Percentiles rank a stretch among this genome's conserved stretches.
Evolutionary conservation across 2,329 filamentous ascomycete species (phyloP).

Genomic region (Parafenestella ontariensis): DNA sequence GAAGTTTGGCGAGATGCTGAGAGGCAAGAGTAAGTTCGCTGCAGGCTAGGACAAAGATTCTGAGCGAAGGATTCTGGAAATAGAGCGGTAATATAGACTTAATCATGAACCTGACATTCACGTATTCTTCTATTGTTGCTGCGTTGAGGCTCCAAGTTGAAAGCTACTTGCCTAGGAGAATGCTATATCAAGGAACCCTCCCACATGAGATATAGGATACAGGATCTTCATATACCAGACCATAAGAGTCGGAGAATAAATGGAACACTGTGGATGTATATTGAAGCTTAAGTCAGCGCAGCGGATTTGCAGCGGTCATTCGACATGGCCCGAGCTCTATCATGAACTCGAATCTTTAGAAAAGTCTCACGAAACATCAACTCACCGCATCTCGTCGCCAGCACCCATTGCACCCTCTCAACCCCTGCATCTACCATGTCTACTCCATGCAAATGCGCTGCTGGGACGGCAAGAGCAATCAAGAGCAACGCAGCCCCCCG

Average conservation of each 20-base stretch:
- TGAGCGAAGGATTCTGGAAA: not conserved
- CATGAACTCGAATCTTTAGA: slow-evolving; percentile 5
- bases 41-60: slow-evolving; percentile 39
- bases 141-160: no score
- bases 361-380: slow-evolving; percentile 15
- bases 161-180: no score
- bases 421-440: slow-evolving; percentile 33
- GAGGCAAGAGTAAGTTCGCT: slow-evolving; percentile 58
- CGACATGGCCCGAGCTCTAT: not conserved
- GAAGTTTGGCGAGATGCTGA: slow-evolving; percentile 57
- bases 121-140: no score
- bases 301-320: not conserved
- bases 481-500: slow-evolving; percentile 16
- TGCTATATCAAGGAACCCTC: no score
- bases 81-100: not conserved
- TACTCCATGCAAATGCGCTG: slow-evolving; percentile 32
- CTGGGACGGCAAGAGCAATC: slow-evolving; percentile 25
- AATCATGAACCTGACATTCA: no score
- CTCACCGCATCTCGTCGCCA: slow-evolving; percentile 9
- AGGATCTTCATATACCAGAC: no score
- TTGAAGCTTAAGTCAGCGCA: not conserved
- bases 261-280: not conserved
- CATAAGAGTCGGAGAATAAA: not conserved
- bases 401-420: not conserved
- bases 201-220: no score